Evolutionary conservation across 176 grass and related monocot genomes (phyloP), one percentile per base, ranked within the genome.

Genomic region (Oryza punctata): DNA sequence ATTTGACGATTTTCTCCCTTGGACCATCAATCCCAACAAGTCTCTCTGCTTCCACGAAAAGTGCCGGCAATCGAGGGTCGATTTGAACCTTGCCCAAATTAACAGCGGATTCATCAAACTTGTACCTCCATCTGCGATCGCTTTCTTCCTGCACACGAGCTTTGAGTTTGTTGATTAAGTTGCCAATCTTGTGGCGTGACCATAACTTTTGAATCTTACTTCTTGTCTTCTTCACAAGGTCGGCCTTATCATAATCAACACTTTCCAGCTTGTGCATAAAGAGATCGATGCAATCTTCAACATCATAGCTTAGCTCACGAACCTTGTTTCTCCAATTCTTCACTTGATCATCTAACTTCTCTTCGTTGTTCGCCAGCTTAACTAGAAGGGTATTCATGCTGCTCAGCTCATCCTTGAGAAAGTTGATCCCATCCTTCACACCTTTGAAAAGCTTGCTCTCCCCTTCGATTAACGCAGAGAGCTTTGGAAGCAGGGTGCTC

Each of bases 221-320:
- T 3, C 5, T 12, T 44, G 10, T 64, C 52, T n/a, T 82, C 21
- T 19, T 21, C 0, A 24, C 18, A 6, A 82, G 44, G 4, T 52
- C 24, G 12, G 8, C 26, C 0, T 30, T 18, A 4, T 32, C 6
- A 1, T 37, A 6, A 11, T 24, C 69, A 10, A 16, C 69, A 3
- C 26, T 37, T 8, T 8, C 43, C 9, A 65, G 12, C 15, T 63
- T 59, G 11, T 73, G 57, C 25, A 63, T 65, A 26, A 47, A 73
- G 33, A 44, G 4, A 26, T 82, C 80, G 1, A 82, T 73, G 69
- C 80, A 73, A 7, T 82, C 80, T 14, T 82, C 80, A 1, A 73
- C 44, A 8, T 82, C 80, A 3, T 82, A 73, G 68, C 35, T 60
- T 3, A 82, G 69, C 37, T 82, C 80, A 1, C 69, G 69, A 12